Evolutionary conservation across 2,329 filamentous ascomycete genomes (phyloP).

Genomic region (Neonectria faginata): DNA sequence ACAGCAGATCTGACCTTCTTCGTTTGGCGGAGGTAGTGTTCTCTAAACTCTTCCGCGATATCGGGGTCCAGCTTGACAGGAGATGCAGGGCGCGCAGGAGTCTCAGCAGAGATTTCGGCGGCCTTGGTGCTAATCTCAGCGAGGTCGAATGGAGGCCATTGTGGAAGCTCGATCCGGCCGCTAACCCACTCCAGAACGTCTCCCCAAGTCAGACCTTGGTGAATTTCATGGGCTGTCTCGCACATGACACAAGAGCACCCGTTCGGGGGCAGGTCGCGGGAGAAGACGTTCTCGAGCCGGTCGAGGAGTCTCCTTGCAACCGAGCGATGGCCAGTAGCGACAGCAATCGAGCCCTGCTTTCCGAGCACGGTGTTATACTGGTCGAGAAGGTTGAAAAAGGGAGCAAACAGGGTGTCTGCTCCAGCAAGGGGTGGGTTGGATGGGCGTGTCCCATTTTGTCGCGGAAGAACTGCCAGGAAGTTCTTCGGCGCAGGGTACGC

Average conservation of each 20-base stretch:
- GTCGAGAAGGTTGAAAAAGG: constrained; percentile 84
- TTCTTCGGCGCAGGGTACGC: constrained; percentile 77
- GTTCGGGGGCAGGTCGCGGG: constrained; percentile 87
- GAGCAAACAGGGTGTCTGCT: constrained; percentile 81
- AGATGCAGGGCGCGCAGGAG: constrained; percentile 67
- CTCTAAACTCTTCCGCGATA: constrained; percentile 91
- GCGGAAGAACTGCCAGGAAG: constrained; percentile 74
- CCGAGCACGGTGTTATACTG: constrained; percentile 86
- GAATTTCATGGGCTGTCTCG: constrained; percentile 69
- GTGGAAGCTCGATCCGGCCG: constrained; percentile 84
- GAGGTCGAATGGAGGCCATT: constrained; percentile 89
- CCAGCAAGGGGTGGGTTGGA: constrained; percentile 75
- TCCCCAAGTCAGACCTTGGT: constrained; percentile 88
- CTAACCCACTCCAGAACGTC: constrained; percentile 95
- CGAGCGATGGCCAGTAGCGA: constrained; percentile 94
- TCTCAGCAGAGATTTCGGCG: constrained; percentile 70
- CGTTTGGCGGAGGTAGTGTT: constrained; percentile 91
- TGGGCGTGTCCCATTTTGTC: constrained; percentile 66
- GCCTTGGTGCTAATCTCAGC: constrained; percentile 71
- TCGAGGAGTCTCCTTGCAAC: constrained; percentile 92
- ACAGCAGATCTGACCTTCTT: constrained; percentile 93
- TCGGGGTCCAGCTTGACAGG: constrained; percentile 88
- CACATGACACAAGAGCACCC: constrained; percentile 91
- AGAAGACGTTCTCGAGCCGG: constrained; percentile 93
- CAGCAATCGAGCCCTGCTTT: constrained; percentile 89